Evolutionary conservation across 2,329 filamentous ascomycete species (phyloP).

Genomic region (Ophiostoma angusticollis): DNA sequence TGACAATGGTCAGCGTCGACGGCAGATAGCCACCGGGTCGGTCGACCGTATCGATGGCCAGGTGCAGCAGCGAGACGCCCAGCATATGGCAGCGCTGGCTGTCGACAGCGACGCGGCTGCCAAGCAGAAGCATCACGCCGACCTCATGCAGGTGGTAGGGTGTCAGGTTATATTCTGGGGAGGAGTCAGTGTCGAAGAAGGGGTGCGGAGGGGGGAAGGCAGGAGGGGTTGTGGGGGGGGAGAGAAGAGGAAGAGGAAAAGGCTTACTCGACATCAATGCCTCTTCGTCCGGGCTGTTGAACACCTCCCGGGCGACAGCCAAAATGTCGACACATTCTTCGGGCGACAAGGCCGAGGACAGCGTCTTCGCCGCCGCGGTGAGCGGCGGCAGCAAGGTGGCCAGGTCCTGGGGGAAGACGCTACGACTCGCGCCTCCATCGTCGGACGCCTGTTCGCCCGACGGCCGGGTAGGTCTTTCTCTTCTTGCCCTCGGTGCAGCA

Average conservation of each 20-base stretch:
- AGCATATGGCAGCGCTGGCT: conserved; percentile 12
- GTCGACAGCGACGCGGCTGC: neutral
- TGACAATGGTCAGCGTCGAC: conserved; percentile 22
- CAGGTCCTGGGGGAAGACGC: conserved; percentile 2
- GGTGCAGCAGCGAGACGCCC: conserved; percentile 23
- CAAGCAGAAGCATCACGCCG: conserved; percentile 17
- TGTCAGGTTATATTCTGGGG: conserved; percentile 16
- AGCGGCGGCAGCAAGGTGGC: neutral
- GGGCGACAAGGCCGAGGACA: neutral
- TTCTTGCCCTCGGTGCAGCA: too few relatives aligned
- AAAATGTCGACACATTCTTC: conserved; percentile 5
- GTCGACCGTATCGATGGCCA: conserved; percentile 17
- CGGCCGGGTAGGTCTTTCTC: too few relatives aligned
- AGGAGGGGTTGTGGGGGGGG: too few relatives aligned
- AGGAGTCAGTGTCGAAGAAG: too few relatives aligned
- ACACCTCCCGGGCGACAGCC: neutral
- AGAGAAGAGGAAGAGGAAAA: too few relatives aligned
- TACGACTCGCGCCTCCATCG: too few relatives aligned
- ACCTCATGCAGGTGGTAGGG: conserved; percentile 22
- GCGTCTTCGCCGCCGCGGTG: neutral
- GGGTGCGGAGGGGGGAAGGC: too few relatives aligned
- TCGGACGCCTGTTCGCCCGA: too few relatives aligned
- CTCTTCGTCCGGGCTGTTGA: neutral
- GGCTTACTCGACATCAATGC: too few relatives aligned
- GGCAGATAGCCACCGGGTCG: conserved; percentile 21